Conservation (phyloP, 2,329 filamentous ascomycete genomes). For the Aspergillus sclerotialis region DNA sequence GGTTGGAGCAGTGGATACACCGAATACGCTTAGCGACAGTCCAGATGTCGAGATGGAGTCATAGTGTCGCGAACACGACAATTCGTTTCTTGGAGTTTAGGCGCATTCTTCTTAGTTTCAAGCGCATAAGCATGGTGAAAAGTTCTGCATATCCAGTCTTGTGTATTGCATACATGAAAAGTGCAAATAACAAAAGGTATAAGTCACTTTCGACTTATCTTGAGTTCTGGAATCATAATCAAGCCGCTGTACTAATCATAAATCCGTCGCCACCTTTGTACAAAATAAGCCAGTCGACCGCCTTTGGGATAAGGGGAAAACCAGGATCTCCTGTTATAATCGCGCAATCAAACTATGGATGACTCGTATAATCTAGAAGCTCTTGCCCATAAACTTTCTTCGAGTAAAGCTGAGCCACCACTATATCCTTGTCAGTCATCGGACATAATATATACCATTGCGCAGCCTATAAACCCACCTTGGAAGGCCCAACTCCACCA, state of each 20-base stretch:
- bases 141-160: neutral
- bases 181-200: no score
- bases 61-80: conserved; percentile 8
- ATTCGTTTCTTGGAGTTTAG: neutral
- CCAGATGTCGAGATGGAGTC: conserved; percentile 25
- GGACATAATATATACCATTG: neutral
- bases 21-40: conserved; percentile 16
- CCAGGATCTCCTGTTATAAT: conserved; percentile 2
- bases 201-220: no score
- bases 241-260: no score
- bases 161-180: neutral
- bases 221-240: no score
- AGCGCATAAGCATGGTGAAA: neutral
- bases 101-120: neutral
- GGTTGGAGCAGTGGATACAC: conserved; percentile 27
- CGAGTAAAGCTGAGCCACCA: conserved; percentile 99
- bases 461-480: conserved; percentile 34
- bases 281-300: no score
- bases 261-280: no score
- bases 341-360: conserved; percentile 10
- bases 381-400: conserved; percentile 99
- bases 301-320: no score
- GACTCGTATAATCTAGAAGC: conserved; percentile 47
- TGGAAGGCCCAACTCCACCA: conserved; percentile 61
- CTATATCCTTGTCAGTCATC: conserved; percentile 46